These are phyloP conservation scores for Volutella citrinella DNA, from an alignment of 2,329 filamentous ascomycete genomes.

Conservation along the genomic window DNA sequence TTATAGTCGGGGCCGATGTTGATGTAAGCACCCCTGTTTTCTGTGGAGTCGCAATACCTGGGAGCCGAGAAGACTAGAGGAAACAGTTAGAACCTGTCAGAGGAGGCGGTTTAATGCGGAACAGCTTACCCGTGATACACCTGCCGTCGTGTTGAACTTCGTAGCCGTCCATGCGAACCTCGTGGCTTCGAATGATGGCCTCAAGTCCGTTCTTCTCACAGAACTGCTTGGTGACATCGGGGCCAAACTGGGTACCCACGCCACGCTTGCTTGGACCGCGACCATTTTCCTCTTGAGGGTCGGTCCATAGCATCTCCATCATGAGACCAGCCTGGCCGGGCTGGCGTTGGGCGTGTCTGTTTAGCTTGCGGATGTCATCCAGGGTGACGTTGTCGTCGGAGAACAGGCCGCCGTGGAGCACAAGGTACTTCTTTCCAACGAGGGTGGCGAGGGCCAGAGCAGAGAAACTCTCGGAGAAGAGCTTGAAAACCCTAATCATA, in stretches of 20 bases:
- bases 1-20: conserved; percentile 92
- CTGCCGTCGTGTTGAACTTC: conserved; percentile 94
- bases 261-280: conserved; percentile 94
- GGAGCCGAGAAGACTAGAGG: conserved; percentile 86
- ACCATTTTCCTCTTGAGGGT: conserved; percentile 82
- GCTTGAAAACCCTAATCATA: conserved; percentile 82
- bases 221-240: conserved; percentile 93
- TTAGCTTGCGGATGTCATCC: conserved; percentile 89
- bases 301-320: conserved; percentile 99
- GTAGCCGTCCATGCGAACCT: conserved; percentile 99
- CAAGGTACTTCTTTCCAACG: conserved; percentile 85
- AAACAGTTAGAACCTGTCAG: conserved; percentile 11
- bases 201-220: conserved; percentile 94
- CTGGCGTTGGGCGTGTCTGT: conserved; percentile 86
- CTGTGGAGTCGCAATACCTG: conserved; percentile 95
- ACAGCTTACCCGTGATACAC: conserved; percentile 78
- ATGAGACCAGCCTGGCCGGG: conserved; percentile 92
- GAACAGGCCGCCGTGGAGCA: conserved; percentile 92
- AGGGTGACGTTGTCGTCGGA: conserved; percentile 90
- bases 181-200: conserved; percentile 94
- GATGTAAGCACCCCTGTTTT: conserved; percentile 98
- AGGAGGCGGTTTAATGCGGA: not conserved
- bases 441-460: conserved; percentile 88
- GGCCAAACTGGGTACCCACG: conserved; percentile 94
- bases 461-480: conserved; percentile 98